Conservation (phyloP, 139 green algal species). For the Tetradesmus lagerheimii region DNA sequence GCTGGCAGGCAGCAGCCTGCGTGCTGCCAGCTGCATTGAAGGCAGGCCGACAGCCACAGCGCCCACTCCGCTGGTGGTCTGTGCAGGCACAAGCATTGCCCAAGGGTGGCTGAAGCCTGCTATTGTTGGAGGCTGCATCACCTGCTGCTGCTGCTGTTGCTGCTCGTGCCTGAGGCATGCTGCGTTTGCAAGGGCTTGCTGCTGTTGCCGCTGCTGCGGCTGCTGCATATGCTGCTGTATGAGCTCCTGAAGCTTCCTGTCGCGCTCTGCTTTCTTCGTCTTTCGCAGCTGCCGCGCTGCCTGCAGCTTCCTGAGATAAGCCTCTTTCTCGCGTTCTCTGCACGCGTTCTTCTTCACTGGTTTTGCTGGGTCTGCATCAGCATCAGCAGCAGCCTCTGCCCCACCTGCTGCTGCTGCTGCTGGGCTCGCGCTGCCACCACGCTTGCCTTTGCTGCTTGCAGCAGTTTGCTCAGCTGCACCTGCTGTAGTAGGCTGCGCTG, state of each 20-base stretch:
- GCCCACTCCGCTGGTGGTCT: background rate
- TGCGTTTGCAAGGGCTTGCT: background rate
- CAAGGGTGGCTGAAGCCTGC: background rate
- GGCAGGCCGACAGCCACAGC: background rate
- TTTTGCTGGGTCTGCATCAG: too few species aligned
- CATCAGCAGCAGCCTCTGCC: too few species aligned
- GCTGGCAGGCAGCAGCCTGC: background rate
- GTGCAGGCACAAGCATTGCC: background rate
- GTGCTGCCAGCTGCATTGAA: background rate
- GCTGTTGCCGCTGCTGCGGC: constrained; percentile 1
- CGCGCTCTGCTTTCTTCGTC: background rate
- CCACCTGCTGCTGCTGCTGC: background rate
- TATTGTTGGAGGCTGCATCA: background rate
- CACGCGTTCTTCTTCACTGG: too few species aligned
- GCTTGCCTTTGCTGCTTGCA: background rate
- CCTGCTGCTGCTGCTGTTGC: background rate
- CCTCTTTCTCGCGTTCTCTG: background rate
- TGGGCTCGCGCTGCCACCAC: background rate
- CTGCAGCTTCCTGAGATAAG: background rate
- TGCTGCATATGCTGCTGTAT: background rate
- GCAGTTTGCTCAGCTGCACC: background rate
- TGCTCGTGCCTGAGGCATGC: background rate
- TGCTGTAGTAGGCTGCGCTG: background rate
- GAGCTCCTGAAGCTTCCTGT: background rate
- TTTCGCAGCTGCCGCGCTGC: background rate